A percentile compares a stretch with the other conserved stretches of the same genome.
phyloP scores from a whole-genome alignment of 2,329 filamentous ascomycete species.

The Cryphonectria japonica region DNA sequence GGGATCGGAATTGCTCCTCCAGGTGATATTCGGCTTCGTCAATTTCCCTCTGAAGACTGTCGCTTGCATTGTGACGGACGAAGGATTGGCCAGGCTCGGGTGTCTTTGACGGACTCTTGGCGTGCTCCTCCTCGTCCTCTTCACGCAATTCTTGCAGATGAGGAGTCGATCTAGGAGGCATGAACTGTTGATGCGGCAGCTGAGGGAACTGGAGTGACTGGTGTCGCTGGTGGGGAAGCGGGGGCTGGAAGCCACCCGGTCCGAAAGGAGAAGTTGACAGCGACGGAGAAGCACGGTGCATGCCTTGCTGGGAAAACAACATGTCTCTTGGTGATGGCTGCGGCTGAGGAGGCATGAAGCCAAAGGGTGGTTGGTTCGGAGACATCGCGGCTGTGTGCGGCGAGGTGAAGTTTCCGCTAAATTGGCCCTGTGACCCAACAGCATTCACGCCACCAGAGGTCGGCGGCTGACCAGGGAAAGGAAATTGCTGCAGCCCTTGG shows the following conservation, averaged over 20 bases:
- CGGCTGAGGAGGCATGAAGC: slow-evolving; percentile 64
- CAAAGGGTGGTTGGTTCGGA: slow-evolving; percentile 44
- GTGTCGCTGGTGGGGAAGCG: slow-evolving; percentile 58
- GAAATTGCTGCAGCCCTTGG: slow-evolving; percentile 59
- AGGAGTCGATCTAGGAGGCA: slow-evolving; percentile 61
- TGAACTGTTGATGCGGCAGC: slow-evolving; percentile 60
- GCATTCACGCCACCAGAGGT: slow-evolving; percentile 59
- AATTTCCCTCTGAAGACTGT: slow-evolving; percentile 80
- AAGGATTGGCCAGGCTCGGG: slow-evolving; percentile 52
- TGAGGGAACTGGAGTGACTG: slow-evolving; percentile 63
- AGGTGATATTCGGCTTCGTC: slow-evolving; percentile 85
- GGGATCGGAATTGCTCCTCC: slow-evolving; percentile 77
- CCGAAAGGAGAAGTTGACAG: slow-evolving; percentile 64
- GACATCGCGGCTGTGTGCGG: slow-evolving; percentile 74
- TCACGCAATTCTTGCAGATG: slow-evolving; percentile 75
- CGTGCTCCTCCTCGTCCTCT: slow-evolving; percentile 65
- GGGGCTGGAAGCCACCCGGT: slow-evolving; percentile 51
- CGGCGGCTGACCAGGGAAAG: slow-evolving; percentile 64
- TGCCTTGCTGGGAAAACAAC: slow-evolving; percentile 55
- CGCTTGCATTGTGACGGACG: slow-evolving; percentile 70
- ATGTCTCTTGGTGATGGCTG: slow-evolving; percentile 63
- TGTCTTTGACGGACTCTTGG: slow-evolving; percentile 58
- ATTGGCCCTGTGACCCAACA: slow-evolving; percentile 73
- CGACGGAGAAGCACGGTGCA: slow-evolving; percentile 67
- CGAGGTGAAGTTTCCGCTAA: slow-evolving; percentile 67